A percentile compares a stretch with the other conserved stretches of the same genome.
These are phyloP conservation scores for Cucumis melo DNA, from an alignment of 306 rosid genomes.

Conservation along the genomic window DNA sequence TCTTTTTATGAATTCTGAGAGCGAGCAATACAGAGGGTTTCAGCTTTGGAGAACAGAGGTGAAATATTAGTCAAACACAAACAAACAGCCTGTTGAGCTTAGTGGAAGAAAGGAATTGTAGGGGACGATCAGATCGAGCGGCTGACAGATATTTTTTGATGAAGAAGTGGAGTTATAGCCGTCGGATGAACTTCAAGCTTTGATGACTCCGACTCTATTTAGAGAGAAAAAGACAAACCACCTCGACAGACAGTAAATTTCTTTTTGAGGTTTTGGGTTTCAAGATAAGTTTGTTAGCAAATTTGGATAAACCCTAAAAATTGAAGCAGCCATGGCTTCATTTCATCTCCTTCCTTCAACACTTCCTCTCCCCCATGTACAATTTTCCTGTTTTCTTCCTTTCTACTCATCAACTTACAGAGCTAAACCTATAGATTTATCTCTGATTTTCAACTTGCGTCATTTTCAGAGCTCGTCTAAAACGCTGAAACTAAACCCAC, in stretches of 20 bases:
- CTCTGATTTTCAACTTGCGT: neutral
- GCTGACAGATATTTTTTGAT: neutral
- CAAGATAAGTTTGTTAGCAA: neutral
- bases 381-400: constrained; percentile 11
- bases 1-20: neutral
- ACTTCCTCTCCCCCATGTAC: constrained; percentile 8
- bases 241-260: neutral
- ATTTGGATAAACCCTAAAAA: constrained; percentile 35
- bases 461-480: neutral
- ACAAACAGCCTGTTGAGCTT: neutral
- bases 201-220: neutral
- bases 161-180: neutral
- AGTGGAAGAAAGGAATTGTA: neutral
- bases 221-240: neutral
- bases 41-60: neutral
- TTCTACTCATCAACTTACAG: neutral
- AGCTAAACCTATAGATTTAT: neutral
- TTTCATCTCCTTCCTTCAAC: constrained; percentile 25
- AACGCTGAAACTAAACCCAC: constrained; percentile 4
- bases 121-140: neutral
- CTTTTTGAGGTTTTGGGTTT: neutral
- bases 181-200: neutral
- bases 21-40: neutral
- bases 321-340: constrained; percentile 38
- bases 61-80: neutral